Conservation (phyloP, 768 basidiomycete genomes). For the Mycena belliarum region DNA sequence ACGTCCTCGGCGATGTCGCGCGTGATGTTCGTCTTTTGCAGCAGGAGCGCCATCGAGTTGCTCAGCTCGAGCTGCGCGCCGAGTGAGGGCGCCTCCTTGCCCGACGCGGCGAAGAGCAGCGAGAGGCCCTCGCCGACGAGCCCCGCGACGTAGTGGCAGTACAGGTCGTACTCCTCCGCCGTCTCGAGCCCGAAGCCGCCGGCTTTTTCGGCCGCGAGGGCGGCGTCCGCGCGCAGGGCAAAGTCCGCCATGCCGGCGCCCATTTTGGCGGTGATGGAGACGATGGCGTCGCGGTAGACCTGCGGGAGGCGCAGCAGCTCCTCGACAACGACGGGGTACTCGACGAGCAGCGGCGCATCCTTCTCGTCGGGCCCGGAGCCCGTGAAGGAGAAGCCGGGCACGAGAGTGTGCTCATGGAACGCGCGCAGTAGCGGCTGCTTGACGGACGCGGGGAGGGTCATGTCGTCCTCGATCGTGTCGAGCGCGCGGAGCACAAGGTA, state of each 20-base stretch:
- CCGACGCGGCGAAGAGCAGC: constrained; percentile 81
- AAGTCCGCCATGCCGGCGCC: constrained; percentile 89
- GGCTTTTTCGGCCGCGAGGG: constrained; percentile 35
- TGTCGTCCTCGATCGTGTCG: constrained; percentile 98
- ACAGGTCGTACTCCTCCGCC: constrained; percentile 88
- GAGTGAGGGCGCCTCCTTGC: constrained; percentile 76
- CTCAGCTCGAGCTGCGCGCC: constrained; percentile 82
- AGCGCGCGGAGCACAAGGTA: constrained; percentile 92
- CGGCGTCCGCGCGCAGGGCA: constrained; percentile 43
- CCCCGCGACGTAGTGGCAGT: constrained; percentile 98
- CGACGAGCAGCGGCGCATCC: constrained; percentile 80
- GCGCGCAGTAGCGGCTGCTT: constrained; percentile 85
- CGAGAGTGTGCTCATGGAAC: constrained; percentile 78
- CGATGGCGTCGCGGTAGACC: constrained; percentile 74
- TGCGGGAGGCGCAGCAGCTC: constrained; percentile 74
- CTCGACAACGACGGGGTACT: constrained; percentile 78
- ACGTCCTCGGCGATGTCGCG: constrained; percentile 93
- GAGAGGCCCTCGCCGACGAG: constrained; percentile 96
- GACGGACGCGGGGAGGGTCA: constrained; percentile 84
- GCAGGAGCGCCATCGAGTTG: constrained; percentile 92
- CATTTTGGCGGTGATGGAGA: constrained; percentile 87
- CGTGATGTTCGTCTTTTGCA: constrained; percentile 98
- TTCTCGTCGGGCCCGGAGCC: constrained; percentile 86
- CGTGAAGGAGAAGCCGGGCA: constrained; percentile 87
- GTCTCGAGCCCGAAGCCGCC: constrained; percentile 64